phyloP scores from a whole-genome alignment of 2,329 filamentous ascomycete species.

The Epichloe sp. region DNA sequence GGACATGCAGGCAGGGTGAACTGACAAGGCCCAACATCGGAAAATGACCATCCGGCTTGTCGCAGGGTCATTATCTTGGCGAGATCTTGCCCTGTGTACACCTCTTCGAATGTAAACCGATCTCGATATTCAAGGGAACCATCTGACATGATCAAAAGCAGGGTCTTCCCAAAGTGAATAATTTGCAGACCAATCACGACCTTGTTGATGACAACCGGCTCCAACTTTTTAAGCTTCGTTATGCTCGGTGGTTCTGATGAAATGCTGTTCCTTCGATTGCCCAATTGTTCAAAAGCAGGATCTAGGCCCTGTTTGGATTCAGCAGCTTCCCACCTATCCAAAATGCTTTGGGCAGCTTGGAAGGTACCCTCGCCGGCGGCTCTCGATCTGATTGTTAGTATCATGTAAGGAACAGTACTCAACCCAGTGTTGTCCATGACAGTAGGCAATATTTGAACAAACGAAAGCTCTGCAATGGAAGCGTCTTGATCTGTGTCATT shows the following conservation, averaged over 20 bases:
- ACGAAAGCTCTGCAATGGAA: slow-evolving; percentile 52
- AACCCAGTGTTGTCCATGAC: slow-evolving; percentile 46
- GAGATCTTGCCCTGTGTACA: slow-evolving; percentile 51
- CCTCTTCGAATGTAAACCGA: slow-evolving; percentile 55
- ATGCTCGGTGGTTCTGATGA: slow-evolving; percentile 19
- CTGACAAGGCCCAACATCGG: slow-evolving; percentile 51
- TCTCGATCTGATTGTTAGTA: slow-evolving; percentile 62
- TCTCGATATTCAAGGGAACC: slow-evolving; percentile 72
- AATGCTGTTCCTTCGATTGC: slow-evolving; percentile 43
- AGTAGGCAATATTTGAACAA: slow-evolving; percentile 60
- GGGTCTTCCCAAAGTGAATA: slow-evolving; percentile 55
- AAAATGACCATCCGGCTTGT: slow-evolving; percentile 66
- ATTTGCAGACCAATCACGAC: slow-evolving; percentile 55
- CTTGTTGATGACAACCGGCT: slow-evolving; percentile 59
- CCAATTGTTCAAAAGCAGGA: slow-evolving; percentile 64
- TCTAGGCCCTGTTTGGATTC: slow-evolving; percentile 56
- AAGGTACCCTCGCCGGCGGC: slow-evolving; percentile 39
- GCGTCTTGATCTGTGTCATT: slow-evolving; percentile 31
- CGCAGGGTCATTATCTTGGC: slow-evolving; percentile 55
- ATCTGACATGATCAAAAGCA: slow-evolving; percentile 67
- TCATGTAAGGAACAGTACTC: slow-evolving; percentile 41
- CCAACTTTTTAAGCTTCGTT: slow-evolving; percentile 45
- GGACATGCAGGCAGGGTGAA: not conserved
- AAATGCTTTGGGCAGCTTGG: slow-evolving; percentile 55
- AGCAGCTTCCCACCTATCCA: slow-evolving; percentile 74